Percentiles rank a stretch among this genome's conserved stretches.
phyloP scores from a whole-genome alignment of 2,329 filamentous ascomycete genomes.

The Penicillium sclerotigenum region DNA sequence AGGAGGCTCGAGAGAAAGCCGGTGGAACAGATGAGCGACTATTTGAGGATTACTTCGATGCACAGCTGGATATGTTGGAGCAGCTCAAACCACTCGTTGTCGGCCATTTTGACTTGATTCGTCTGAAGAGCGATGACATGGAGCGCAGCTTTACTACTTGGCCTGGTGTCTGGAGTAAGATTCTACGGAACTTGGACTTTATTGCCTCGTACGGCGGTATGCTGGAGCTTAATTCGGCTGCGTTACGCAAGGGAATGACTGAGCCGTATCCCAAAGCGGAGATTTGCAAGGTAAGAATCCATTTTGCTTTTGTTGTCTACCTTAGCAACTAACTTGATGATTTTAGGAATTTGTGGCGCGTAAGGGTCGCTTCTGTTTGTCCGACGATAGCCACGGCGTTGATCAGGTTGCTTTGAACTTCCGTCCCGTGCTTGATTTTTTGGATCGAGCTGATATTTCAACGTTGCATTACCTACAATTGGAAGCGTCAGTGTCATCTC shows the following conservation, averaged over 20 bases:
- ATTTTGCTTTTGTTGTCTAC: constrained; percentile 30
- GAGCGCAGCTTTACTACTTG: constrained; percentile 58
- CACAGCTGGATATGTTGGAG: constrained; percentile 76
- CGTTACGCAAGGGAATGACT: constrained; percentile 79
- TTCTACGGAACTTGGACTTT: constrained; percentile 70
- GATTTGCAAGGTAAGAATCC: constrained; percentile 64
- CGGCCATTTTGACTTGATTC: constrained; percentile 90
- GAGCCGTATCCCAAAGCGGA: constrained; percentile 83
- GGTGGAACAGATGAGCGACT: constrained; percentile 68
- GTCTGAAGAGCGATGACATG: constrained; percentile 71
- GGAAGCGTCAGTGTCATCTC: constrained; percentile 11
- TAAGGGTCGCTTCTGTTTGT: constrained; percentile 81
- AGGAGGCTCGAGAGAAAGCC: constrained; percentile 55
- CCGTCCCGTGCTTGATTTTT: constrained; percentile 63
- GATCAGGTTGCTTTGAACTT: constrained; percentile 89
- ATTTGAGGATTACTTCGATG: constrained; percentile 82
- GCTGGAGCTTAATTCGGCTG: constrained; percentile 86
- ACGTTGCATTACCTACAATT: constrained; percentile 39
- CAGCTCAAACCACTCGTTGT: constrained; percentile 72
- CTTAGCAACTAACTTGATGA: not conserved
- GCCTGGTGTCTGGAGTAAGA: constrained; percentile 67
- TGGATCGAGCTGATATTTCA: constrained; percentile 51
- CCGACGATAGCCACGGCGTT: constrained; percentile 89
- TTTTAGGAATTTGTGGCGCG: constrained; percentile 65
- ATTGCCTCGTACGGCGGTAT: constrained; percentile 73